Base-by-base conservation (phyloP, 2,329 filamentous ascomycete species). In the Celoporthe dispersa region DNA sequence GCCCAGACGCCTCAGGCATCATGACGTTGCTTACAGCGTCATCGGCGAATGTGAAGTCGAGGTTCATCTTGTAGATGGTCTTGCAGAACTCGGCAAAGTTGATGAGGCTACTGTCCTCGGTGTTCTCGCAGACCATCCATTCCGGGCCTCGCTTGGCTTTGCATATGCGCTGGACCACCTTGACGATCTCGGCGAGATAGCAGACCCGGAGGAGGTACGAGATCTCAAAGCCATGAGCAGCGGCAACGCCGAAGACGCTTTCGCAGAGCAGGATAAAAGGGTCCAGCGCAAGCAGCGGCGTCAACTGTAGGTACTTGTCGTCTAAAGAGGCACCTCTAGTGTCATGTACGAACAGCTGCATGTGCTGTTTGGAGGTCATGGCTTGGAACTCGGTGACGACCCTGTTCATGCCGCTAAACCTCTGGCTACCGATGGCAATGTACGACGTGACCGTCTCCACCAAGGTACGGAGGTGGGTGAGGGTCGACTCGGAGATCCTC, bases 371-470 rank as follows among this genome's bases (percentile, higher is more conserved):
- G 72, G 91, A 87, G 75, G 91, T 90, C 71, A 92, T 89, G 61
- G 85, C 83, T 70, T 83, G 83, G 76, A 92, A 93, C 76, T 96
- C 93, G 62, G 81, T 82, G 64, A 88, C 86, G 16, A 92, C 88
- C 71, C 84, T 85, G 72, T 87, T 91, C 9, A 88, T 85, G 0
- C 87, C 85, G 3, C 83, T 84, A 28, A 86, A 84, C 64, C 89
- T 86, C 57, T 95, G 85, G 5, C 89, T 89, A 1, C 93, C 92
- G 70, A 97, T 85, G 1, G 93, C 88, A 68, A 94, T 87, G 79
- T 96, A 98, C 0, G 94, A 94, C 39, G 92, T 88, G 1, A 93
- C 92, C 1, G 94, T 98, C 81, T 98, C 96, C 1, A 93, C 91
- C 33, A 98, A 84, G 37, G 98, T 91, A 64, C 94, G 92, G 37